phyloP scores from a whole-genome alignment of 495 filamentous ascomycete genomes.

The Tuber melanosporum region DNA sequence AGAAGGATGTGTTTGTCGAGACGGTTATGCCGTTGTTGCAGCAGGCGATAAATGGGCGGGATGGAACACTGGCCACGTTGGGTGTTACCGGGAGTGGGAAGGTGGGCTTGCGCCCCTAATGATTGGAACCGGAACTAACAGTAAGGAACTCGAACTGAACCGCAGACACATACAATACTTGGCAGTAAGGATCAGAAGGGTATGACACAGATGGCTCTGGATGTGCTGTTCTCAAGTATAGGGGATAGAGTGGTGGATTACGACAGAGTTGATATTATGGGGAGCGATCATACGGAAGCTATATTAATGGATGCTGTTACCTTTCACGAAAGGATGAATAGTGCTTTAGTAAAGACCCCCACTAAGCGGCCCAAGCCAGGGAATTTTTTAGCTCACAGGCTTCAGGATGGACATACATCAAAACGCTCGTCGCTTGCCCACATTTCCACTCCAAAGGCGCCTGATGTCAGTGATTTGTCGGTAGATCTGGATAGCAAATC shows the following conservation, averaged over 20 bases:
- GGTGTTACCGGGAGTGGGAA: slow-evolving; percentile 96
- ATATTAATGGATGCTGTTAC: slow-evolving; percentile 66
- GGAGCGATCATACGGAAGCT: slow-evolving; percentile 76
- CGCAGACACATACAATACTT: slow-evolving; percentile 93
- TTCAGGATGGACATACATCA: slow-evolving; percentile 38
- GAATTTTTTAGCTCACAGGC: not conserved
- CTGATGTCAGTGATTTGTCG: slow-evolving; percentile 64
- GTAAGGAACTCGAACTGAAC: not conserved
- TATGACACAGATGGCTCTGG: slow-evolving; percentile 82
- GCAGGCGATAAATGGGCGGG: slow-evolving; percentile 65
- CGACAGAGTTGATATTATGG: slow-evolving; percentile 42
- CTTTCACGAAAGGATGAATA: slow-evolving; percentile 60
- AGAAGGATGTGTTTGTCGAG: slow-evolving; percentile 81
- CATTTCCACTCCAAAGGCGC: slow-evolving; percentile 49
- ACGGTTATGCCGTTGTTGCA: slow-evolving; percentile 72
- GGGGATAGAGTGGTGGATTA: slow-evolving; percentile 57
- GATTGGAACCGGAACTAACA: slow-evolving; percentile 7
- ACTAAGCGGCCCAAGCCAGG: not conserved
- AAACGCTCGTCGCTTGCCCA: slow-evolving; percentile 39
- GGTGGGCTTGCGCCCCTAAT: slow-evolving; percentile 49
- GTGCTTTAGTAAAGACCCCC: slow-evolving; percentile 3
- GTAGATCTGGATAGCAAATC: slow-evolving; percentile 62
- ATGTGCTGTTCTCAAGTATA: slow-evolving; percentile 78
- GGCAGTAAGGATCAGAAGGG: slow-evolving; percentile 80
- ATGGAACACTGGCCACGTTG: slow-evolving; percentile 84